Conservation (phyloP, 1,284 basidiomycete genomes). For the Malassezia dermatis region DNA sequence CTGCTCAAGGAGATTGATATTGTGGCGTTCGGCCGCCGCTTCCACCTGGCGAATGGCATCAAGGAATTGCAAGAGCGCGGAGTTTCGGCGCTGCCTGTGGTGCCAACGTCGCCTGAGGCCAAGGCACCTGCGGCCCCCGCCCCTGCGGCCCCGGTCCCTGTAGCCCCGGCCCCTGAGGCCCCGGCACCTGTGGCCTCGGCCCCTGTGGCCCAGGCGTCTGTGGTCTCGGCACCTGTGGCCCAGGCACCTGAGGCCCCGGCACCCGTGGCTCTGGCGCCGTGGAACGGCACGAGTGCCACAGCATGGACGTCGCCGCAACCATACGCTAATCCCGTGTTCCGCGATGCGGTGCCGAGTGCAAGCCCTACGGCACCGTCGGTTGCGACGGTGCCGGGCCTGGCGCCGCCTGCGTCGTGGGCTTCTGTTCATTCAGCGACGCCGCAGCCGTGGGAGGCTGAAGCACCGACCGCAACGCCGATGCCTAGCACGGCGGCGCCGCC, state of each 20-base stretch:
- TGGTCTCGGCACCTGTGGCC: too few species aligned
- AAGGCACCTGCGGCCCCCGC: not conserved
- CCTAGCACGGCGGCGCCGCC: not conserved
- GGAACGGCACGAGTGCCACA: not conserved
- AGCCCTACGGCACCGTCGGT: not conserved
- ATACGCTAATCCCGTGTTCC: not conserved
- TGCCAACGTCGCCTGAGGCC: not conserved
- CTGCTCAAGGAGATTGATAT: conserved; percentile 95
- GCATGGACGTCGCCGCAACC: not conserved
- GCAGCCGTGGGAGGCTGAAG: not conserved
- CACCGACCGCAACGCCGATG: not conserved
- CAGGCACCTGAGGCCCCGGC: not conserved
- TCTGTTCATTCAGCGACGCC: not conserved
- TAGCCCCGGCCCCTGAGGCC: too few species aligned
- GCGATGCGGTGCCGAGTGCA: not conserved
- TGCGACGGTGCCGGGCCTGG: not conserved
- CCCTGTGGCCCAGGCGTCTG: too few species aligned
- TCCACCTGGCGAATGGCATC: conserved; percentile 89
- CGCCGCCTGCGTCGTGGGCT: not conserved
- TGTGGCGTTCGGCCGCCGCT: conserved; percentile 81
- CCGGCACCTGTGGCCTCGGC: too few species aligned
- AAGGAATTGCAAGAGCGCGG: conserved; percentile 59
- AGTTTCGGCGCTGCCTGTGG: not conserved
- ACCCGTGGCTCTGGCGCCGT: not conserved
- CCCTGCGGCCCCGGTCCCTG: too few species aligned